Evolutionary conservation across 768 basidiomycete species (phyloP).

Genomic region (Asterophora parasitica): DNA sequence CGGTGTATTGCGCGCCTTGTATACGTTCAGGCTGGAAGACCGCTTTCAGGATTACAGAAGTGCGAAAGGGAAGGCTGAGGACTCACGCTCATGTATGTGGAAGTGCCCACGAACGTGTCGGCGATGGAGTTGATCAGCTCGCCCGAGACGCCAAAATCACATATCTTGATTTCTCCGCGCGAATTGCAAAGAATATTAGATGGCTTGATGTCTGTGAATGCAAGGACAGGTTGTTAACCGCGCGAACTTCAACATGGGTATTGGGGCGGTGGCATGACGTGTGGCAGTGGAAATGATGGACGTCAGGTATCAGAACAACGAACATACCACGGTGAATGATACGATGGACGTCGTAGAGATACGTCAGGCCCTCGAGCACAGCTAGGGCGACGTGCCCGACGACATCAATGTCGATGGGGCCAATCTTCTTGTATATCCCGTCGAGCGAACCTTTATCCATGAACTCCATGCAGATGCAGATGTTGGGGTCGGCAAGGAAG

Average conservation of each 20-base stretch:
- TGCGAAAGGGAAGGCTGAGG: constrained; percentile 4
- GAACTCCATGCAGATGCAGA: constrained; percentile 98
- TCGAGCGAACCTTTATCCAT: constrained; percentile 95
- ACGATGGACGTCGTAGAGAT: constrained; percentile 94
- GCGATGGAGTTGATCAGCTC: constrained; percentile 99
- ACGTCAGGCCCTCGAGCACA: constrained; percentile 91
- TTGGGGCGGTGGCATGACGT: constrained; percentile 1
- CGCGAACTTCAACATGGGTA: too few relatives aligned
- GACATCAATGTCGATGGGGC: constrained; percentile 87
- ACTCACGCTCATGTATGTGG: constrained; percentile 98
- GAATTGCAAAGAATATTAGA: constrained; percentile 97
- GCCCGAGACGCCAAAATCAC: constrained; percentile 98
- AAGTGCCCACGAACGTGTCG: constrained; percentile 98
- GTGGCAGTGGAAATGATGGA: background rate
- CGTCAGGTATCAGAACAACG: background rate
- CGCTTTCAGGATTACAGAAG: constrained; percentile 7
- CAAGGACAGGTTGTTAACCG: constrained; percentile 20
- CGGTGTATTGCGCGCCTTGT: constrained; percentile 96
- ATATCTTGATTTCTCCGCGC: constrained; percentile 94
- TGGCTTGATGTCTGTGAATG: constrained; percentile 86
- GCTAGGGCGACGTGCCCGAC: constrained; percentile 93
- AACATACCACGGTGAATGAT: constrained; percentile 95
- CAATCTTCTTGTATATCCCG: constrained; percentile 93
- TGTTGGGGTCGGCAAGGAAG: constrained; percentile 94
- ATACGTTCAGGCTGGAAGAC: constrained; percentile 87